Evolutionary conservation across 192 early-diverging fungal species (phyloP), one percentile per base, ranked within the genome.

Genomic region (Dissophora globulifera): DNA sequence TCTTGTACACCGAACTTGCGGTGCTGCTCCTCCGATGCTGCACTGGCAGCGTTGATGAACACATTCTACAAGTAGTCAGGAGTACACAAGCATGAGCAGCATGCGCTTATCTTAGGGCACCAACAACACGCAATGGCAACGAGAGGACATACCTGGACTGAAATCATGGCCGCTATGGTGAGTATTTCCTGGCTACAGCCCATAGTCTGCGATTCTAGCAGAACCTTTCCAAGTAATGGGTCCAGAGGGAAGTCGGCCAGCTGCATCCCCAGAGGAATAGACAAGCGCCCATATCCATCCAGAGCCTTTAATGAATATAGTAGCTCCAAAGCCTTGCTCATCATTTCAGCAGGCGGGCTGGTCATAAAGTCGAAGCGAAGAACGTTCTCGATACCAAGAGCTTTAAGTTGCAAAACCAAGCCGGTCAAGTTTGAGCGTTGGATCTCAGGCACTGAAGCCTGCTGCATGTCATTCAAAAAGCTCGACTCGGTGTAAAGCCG

Each of bases 361-460:
- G 92, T 89, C 45, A 95, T 66, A 69, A 91, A 95, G 25, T 93
- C 88, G 67, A 94, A 95, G 40, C 87, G 74, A 3, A 93, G 78
- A 2, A 95, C 88, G 56, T 93, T 93, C 38, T 93, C 88, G 42
- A 95, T 89, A 11, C 93, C 93, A 2, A 95, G 68, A 2, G 92
- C 89, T 55, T 94, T 95, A 10, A 95, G 71, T 38, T 92, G 92
- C 1, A 95, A 57, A 12, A 93, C 82, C 42, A 91, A 80, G 2
- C 85, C 79, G 4, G 87, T 84, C 9, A 95, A 51, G 68, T 93
- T 90, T 41, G 67, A 89, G 69, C 87, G 84, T 82, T 97, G 96
- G 46, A 98, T 97, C 78, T 98, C 97, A 3, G 96, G 97, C n/a
- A 98, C 90, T 43, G 89, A 94, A 59, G 88, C 89, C 3, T 87